A percentile compares a stretch with the other conserved stretches of the same genome.
These are phyloP conservation scores for Termitomyces sp. DNA, from an alignment of 768 basidiomycete genomes.

Conservation along the genomic window DNA sequence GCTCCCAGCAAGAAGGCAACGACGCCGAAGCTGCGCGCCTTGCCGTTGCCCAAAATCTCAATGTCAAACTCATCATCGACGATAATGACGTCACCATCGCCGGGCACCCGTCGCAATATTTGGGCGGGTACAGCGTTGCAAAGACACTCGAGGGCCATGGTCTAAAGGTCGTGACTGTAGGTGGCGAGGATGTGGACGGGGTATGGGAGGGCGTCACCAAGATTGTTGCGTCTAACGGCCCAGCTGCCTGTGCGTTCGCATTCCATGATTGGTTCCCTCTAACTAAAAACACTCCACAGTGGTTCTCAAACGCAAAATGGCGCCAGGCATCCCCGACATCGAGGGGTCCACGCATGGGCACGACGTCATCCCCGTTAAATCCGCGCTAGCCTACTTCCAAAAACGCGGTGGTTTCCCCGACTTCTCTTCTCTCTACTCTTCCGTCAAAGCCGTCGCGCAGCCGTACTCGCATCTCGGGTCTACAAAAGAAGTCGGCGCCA, in stretches of 20 bases:
- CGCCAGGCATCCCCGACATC: slow-evolving; percentile 65
- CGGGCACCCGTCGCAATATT: slow-evolving; percentile 85
- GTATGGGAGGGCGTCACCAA: slow-evolving; percentile 65
- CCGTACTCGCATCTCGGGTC: slow-evolving; percentile 66
- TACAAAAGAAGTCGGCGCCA: slow-evolving; percentile 71
- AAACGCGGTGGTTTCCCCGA: slow-evolving; percentile 47
- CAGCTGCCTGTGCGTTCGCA: slow-evolving; percentile 57
- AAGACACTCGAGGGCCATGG: slow-evolving; percentile 81
- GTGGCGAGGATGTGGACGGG: slow-evolving; percentile 77
- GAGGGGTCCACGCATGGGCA: slow-evolving; percentile 79
- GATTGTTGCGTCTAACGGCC: slow-evolving; percentile 58
- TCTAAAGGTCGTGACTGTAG: slow-evolving; percentile 63
- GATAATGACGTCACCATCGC: slow-evolving; percentile 92
- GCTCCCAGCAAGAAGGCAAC: slow-evolving; percentile 88
- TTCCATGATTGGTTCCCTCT: not conserved
- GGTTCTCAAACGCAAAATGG: slow-evolving; percentile 64
- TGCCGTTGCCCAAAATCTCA: slow-evolving; percentile 77
- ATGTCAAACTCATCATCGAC: slow-evolving; percentile 83
- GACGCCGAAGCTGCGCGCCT: slow-evolving; percentile 87
- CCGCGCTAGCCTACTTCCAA: slow-evolving; percentile 70
- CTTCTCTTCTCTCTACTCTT: slow-evolving; percentile 46
- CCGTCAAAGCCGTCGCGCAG: slow-evolving; percentile 52
- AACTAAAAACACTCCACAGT: slow-evolving; percentile 31
- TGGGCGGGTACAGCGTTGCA: slow-evolving; percentile 67
- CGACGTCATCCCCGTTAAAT: slow-evolving; percentile 79